Base-by-base conservation (phyloP, 148 eudicot genomes). In the Heliosperma pusillum region DNA sequence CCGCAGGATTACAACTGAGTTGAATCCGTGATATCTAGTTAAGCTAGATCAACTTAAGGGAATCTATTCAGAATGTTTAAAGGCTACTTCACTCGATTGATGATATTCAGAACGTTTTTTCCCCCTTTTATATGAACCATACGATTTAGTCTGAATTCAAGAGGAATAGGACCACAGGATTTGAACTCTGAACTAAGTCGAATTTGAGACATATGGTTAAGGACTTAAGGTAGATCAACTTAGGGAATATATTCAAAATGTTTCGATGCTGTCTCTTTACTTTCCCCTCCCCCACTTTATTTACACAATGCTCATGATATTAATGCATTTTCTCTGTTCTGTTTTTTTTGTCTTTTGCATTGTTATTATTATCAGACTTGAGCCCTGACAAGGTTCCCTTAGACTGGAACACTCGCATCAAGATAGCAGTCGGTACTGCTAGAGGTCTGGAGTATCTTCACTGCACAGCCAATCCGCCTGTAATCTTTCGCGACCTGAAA, bases 361-460 rank as follows among this genome's bases (percentile, higher is more conserved):
- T 47, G 25, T 60, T 10, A 6, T 65, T 75, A 70, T 61, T 71
- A 66, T 53, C 77, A 85, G 87, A 79, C 25, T 42, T 80, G 77
- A 45, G 52, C 25, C 83, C 83, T 27, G 76, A 71, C 12, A 61
- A 56, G 66, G 73, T 67, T 67, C 81, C 85, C 19, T 68, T 85
- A 42, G 85, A 79, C 66, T 84, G 87, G 87, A 81, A 82, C 68
- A 81, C 85, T 13, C 85, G 85, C 61, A 72, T 85, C 3, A 75
- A 80, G 74, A 72, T 85, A 63, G 83, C 85, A 22, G 82, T 80
- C 19, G 85, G 71, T 55, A 78, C 82, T 20, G 96, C 96, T 26
- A 87, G 82, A 75, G 96, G 96, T 20, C 82, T 90, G 56, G 87
- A 87, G 69, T 88, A 90, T 82, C 96, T 90, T 30, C 96, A 90